These are phyloP conservation scores for Leishmania mexicana DNA, from an alignment of 208 protist species.

Conservation along the genomic window DNA sequence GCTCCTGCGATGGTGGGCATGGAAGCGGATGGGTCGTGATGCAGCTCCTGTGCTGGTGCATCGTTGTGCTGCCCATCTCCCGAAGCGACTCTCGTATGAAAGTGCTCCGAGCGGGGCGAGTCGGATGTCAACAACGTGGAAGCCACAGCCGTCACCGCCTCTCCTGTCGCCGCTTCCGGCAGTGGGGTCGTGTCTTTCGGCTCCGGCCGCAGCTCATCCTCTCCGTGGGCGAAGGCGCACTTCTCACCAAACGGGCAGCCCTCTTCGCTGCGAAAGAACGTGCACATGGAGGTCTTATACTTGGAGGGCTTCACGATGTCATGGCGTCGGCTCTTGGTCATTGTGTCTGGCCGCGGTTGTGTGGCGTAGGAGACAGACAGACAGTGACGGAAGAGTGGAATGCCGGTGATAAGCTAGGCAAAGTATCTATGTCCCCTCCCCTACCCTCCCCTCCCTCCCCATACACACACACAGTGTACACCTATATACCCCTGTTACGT, in stretches of 20 bases:
- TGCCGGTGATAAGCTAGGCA: background rate
- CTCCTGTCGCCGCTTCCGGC: slow-evolving; percentile 1
- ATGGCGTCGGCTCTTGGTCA: slow-evolving; percentile 65
- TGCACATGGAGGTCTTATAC: slow-evolving; percentile 87
- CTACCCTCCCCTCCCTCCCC: background rate
- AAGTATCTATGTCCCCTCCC: background rate
- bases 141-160: background rate
- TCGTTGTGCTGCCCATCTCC: background rate
- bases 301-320: slow-evolving; percentile 88
- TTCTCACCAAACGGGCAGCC: slow-evolving; percentile 76
- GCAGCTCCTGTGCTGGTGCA: background rate
- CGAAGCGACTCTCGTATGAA: background rate
- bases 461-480: background rate
- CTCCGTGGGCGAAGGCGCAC: slow-evolving; percentile 85
- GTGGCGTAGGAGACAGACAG: background rate
- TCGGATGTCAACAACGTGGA: slow-evolving; percentile 8
- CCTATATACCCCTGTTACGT: background rate
- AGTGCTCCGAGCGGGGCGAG: slow-evolving; percentile 8
- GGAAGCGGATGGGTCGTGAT: background rate
- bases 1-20: background rate
- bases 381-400: background rate
- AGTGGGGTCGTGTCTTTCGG: slow-evolving; percentile 12
- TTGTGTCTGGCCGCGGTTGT: slow-evolving; percentile 1
- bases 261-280: slow-evolving; percentile 56
- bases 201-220: slow-evolving; percentile 66